Conservation (phyloP, 164 flowering plant genomes). For the Warburgia ugandensis region DNA sequence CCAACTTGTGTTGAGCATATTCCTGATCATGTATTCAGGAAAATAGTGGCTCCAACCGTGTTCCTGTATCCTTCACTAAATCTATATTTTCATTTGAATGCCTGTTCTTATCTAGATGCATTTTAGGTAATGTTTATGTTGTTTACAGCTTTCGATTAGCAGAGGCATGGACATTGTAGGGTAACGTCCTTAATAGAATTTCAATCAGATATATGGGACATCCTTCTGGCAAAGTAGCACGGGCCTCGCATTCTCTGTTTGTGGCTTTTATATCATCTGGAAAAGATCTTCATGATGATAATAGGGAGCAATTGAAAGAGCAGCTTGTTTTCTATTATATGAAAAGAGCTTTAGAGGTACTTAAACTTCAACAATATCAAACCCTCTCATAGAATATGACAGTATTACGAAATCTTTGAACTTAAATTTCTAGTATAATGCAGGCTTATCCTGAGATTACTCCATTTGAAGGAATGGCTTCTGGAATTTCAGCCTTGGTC, state of each 20-base stretch:
- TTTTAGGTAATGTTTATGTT: background rate
- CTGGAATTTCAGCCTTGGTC: constrained; percentile 80
- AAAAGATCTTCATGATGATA: constrained; percentile 47
- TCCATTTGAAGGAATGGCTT: constrained; percentile 88
- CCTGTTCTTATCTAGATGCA: constrained; percentile 20
- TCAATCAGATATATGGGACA: constrained; percentile 74
- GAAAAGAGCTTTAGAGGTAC: constrained; percentile 77
- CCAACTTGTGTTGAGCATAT: constrained; percentile 66
- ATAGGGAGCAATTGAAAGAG: constrained; percentile 58
- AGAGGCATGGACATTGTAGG: background rate
- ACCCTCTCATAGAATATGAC: no score
- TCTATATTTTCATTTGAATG: background rate
- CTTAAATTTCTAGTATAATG: constrained; percentile 5
- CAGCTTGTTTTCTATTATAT: constrained; percentile 78
- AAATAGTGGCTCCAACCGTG: constrained; percentile 67
- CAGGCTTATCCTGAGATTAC: constrained; percentile 81
- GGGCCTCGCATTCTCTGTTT: constrained; percentile 80
- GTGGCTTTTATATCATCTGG: constrained; percentile 70
- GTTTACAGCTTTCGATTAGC: background rate
- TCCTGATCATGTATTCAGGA: constrained; percentile 42
- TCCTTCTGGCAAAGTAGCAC: constrained; percentile 71
- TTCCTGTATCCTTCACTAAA: constrained; percentile 79
- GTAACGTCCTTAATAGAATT: constrained; percentile 9
- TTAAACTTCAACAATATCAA: no score
- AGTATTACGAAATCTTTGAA: no score